A percentile compares a stretch with the other conserved stretches of the same genome.
phyloP scores from a whole-genome alignment of 257 asterid species.

The Solanum chaucha region DNA sequence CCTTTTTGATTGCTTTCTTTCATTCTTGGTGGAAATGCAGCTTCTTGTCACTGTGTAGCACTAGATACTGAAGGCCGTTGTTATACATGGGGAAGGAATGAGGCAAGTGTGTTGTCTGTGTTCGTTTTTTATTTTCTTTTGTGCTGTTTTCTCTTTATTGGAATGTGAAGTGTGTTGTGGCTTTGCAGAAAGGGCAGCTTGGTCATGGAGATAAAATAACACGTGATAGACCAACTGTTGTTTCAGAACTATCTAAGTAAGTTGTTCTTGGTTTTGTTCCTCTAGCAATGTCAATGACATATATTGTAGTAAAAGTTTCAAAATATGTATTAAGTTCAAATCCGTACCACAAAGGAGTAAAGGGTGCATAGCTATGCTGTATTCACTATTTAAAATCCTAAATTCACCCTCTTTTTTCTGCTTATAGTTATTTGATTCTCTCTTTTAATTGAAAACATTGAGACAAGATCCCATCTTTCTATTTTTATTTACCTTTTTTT shows the following conservation, averaged over 20 bases:
- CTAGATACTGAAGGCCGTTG: constrained; percentile 90
- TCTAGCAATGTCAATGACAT: background rate
- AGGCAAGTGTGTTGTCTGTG: constrained; percentile 30
- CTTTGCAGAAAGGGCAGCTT: constrained; percentile 87
- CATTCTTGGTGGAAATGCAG: constrained; percentile 26
- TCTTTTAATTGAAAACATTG: background rate
- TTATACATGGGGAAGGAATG: constrained; percentile 97
- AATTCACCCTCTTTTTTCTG: background rate
- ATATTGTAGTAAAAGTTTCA: background rate
- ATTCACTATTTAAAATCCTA: background rate
- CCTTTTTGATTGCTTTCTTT: background rate
- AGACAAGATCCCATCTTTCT: background rate
- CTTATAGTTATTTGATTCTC: background rate
- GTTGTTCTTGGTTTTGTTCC: constrained; percentile 1
- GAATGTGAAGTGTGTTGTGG: background rate
- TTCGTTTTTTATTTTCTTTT: background rate
- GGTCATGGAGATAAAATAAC: constrained; percentile 89
- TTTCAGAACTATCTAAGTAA: constrained; percentile 72
- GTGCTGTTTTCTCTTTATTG: background rate
- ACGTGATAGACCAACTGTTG: constrained; percentile 81
- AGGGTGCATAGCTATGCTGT: background rate
- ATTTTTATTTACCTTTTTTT: background rate
- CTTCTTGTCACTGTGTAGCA: constrained; percentile 89
- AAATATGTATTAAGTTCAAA: background rate
- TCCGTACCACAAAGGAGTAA: background rate